Base-by-base conservation (phyloP, 73 alveolate genomes). In the Uronychia binucleata region DNA sequence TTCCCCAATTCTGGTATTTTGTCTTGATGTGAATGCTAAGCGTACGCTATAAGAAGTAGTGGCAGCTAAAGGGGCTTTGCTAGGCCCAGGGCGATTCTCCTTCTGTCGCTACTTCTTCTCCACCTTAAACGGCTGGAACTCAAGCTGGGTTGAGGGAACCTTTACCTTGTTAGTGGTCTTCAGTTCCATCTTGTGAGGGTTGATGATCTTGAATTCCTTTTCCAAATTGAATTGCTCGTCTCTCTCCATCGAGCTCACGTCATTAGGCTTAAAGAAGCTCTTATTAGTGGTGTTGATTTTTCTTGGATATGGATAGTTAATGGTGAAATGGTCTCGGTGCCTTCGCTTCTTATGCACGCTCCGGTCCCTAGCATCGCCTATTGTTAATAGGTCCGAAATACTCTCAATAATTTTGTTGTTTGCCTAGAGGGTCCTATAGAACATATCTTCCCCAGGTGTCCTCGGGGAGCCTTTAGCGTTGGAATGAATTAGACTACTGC, bases 171-270 rank as follows among this genome's bases (percentile, higher is more conserved):
- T 67, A 26, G 94, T 88, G 14, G 94, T 81, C 28, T 80, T 31
- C 34, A 81, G 33, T 31, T 88, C 94, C 94, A 88, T 88, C 34
- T 31, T 81, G 60, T 88, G 94, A 5, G 94, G 94, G 76, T 88
- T 88, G 19, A 86, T 79, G 33, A 86, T 80, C 34, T 26, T 67
- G 34, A 67, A 67, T 26, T 67, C 67, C 67, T 46, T 46, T 19
- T 46, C 67, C 5, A 46, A 19, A 46, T 46, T 46, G 19, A 46
- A 46, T 46, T 46, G 67, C 19, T 46, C 67, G 19, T 46, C 67
- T 19, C 19, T 46, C 67, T 46, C 67, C 67, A 46, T 46, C 5
- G 5, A 5, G 19, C 19, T 46, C 19, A 46, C 67, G 19, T 46
- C 19, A 5, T 11, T 46, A 11, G 5, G 5, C 67, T 46, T 46